Percentiles rank a stretch among this genome's conserved stretches.
Conservation (phyloP, 2,329 filamentous ascomycete genomes). For the Cercospora nicotianae region DNA sequence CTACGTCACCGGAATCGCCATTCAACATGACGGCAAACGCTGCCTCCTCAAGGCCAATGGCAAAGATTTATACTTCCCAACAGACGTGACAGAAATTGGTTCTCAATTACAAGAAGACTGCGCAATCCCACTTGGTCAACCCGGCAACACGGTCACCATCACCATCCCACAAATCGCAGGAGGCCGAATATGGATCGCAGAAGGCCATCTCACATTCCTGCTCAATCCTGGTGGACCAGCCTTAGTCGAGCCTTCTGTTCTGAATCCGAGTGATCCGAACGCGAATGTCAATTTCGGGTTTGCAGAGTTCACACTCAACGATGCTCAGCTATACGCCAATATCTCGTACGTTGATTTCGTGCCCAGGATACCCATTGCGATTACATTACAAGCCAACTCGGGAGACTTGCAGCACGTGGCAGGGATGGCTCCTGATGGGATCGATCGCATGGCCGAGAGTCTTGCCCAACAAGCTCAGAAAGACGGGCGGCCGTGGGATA, state of each 20-base stretch:
- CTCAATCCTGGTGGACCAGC: conserved; percentile 41
- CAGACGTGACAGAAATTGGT: conserved; percentile 36
- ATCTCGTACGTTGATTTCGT: conserved; percentile 43
- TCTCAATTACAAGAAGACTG: conserved; percentile 39
- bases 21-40: conserved; percentile 37
- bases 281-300: conserved; percentile 49
- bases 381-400: conserved; percentile 41
- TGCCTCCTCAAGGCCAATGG: conserved; percentile 40
- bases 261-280: conserved; percentile 47
- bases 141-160: conserved; percentile 37
- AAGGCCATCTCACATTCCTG: conserved; percentile 40
- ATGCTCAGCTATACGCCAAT: conserved; percentile 51
- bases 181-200: conserved; percentile 41
- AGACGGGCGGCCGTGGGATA: conserved; percentile 65
- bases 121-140: conserved; percentile 39
- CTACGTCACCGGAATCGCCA: conserved; percentile 42
- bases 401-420: conserved; percentile 51
- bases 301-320: conserved; percentile 52
- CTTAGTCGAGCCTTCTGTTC: conserved; percentile 40
- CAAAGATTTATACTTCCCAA: conserved; percentile 39
- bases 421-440: conserved; percentile 61
- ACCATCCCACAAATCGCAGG: conserved; percentile 42
- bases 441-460: conserved; percentile 56
- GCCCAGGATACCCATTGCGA: conserved; percentile 45
- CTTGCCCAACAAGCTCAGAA: conserved; percentile 56